phyloP scores from a whole-genome alignment of 2,329 filamentous ascomycete genomes.

The Beauveria australis region DNA sequence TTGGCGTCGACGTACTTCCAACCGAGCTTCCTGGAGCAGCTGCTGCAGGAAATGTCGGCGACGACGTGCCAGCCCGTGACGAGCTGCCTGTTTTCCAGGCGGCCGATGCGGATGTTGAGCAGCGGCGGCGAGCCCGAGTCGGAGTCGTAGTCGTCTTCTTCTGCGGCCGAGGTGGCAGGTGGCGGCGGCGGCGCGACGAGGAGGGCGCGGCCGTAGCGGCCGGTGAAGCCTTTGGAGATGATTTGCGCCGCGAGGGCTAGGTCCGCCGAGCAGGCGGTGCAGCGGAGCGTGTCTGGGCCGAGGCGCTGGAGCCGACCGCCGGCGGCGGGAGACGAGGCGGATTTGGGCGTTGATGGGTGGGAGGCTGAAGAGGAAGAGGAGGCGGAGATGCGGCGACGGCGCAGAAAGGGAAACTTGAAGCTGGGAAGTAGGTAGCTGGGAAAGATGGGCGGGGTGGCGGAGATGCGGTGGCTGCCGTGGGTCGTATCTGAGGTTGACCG shows the following conservation, averaged over 20 bases:
- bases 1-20: slow-evolving; percentile 63
- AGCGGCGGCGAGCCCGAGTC: slow-evolving; percentile 20
- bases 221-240: slow-evolving; percentile 58
- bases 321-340: slow-evolving; percentile 21
- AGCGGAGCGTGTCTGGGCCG: slow-evolving; percentile 49
- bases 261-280: slow-evolving; percentile 49
- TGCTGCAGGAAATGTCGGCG: slow-evolving; percentile 51
- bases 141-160: slow-evolving; percentile 9
- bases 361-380: slow-evolving; percentile 20
- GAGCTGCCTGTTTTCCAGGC: slow-evolving; percentile 46
- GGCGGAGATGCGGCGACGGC: slow-evolving; percentile 26
- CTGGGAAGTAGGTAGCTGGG: slow-evolving; percentile 44
- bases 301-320: slow-evolving; percentile 30
- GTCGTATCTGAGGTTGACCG: slow-evolving; percentile 19
- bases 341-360: slow-evolving; percentile 4
- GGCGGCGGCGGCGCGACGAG: slow-evolving; percentile 39
- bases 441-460: slow-evolving; percentile 37
- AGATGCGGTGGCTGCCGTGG: slow-evolving; percentile 28
- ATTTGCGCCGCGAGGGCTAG: slow-evolving; percentile 54
- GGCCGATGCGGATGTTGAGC: slow-evolving; percentile 48
- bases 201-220: slow-evolving; percentile 56
- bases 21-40: slow-evolving; percentile 50
- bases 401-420: slow-evolving; percentile 39
- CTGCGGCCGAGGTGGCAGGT: slow-evolving; percentile 9
- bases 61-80: slow-evolving; percentile 57